phyloP scores from a whole-genome alignment of 768 basidiomycete genomes.

The Cyclocybe cylindracea region DNA sequence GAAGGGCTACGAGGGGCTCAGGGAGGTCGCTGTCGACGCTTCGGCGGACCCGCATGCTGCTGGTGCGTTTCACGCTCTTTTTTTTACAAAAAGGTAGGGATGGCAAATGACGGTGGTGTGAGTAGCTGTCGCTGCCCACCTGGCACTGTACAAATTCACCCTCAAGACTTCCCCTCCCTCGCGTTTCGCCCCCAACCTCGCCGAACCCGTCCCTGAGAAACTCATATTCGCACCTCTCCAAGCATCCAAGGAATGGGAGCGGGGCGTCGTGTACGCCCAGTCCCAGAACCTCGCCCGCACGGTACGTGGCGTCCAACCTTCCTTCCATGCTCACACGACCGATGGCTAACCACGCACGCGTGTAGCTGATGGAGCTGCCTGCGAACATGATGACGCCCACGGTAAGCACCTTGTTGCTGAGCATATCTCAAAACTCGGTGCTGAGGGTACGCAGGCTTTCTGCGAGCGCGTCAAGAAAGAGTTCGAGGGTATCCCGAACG shows the following conservation, averaged over 20 bases:
- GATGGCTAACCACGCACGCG: not conserved
- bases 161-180: constrained; percentile 76
- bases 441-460: constrained; percentile 49
- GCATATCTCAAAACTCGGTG: too few species aligned
- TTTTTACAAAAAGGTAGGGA: not conserved
- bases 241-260: constrained; percentile 64
- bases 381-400: constrained; percentile 88
- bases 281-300: constrained; percentile 83
- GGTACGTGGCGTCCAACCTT: constrained; percentile 37
- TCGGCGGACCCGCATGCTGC: constrained; percentile 75
- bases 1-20: constrained; percentile 60
- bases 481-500: constrained; percentile 65
- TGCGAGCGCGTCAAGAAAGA: constrained; percentile 68
- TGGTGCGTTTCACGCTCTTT: constrained; percentile 41
- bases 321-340: not conserved
- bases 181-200: constrained; percentile 61
- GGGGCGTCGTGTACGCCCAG: constrained; percentile 70
- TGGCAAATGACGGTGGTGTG: not conserved
- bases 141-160: constrained; percentile 75
- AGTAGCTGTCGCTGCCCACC: constrained; percentile 74
- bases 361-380: constrained; percentile 80
- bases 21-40: constrained; percentile 64
- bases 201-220: constrained; percentile 50
- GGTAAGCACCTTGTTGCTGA: constrained; percentile 32
- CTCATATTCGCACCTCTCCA: constrained; percentile 48